Percentiles rank a stretch among this genome's conserved stretches.
These are phyloP conservation scores for Populus alba DNA, from an alignment of 345 rosid genomes.

Conservation along the genomic window DNA sequence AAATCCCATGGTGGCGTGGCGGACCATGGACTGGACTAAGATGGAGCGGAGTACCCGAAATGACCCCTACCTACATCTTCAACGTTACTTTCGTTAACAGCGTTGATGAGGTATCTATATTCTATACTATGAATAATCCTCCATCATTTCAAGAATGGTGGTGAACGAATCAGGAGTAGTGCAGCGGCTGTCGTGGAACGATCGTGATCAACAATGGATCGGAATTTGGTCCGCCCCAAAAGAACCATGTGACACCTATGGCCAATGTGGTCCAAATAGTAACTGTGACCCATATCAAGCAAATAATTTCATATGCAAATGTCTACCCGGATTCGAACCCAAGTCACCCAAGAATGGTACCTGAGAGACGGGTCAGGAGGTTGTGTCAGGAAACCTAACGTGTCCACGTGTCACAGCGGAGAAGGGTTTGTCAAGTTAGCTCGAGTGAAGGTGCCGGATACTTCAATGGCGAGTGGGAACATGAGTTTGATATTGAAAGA, in stretches of 20 bases:
- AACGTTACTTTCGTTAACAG: conserved; percentile 26
- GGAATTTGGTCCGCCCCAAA: conserved; percentile 50
- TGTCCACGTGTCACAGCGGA: conserved; percentile 12
- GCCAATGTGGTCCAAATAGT: conserved; percentile 57
- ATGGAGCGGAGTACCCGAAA: conserved; percentile 70
- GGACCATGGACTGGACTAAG: conserved; percentile 65
- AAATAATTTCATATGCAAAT: conserved; percentile 50
- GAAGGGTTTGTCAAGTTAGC: conserved; percentile 28
- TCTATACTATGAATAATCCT: conserved; percentile 25
- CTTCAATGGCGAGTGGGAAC: not conserved
- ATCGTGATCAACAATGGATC: conserved; percentile 38
- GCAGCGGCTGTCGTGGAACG: conserved; percentile 54
- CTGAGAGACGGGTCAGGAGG: conserved; percentile 53
- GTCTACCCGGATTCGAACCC: conserved; percentile 73
- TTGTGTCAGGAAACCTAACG: conserved; percentile 37
- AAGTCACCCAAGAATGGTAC: conserved; percentile 48
- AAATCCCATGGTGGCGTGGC: conserved; percentile 37
- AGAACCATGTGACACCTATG: conserved; percentile 62
- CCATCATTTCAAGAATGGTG: conserved; percentile 45
- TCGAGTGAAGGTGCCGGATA: conserved; percentile 26
- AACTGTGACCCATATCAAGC: conserved; percentile 43
- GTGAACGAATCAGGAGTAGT: conserved; percentile 47
- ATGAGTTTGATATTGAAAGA: conserved; percentile 9
- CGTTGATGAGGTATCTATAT: conserved; percentile 31
- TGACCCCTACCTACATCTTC: conserved; percentile 40